Conservation (phyloP, 2,329 filamentous ascomycete species). For the Thelonectria discophora region DNA sequence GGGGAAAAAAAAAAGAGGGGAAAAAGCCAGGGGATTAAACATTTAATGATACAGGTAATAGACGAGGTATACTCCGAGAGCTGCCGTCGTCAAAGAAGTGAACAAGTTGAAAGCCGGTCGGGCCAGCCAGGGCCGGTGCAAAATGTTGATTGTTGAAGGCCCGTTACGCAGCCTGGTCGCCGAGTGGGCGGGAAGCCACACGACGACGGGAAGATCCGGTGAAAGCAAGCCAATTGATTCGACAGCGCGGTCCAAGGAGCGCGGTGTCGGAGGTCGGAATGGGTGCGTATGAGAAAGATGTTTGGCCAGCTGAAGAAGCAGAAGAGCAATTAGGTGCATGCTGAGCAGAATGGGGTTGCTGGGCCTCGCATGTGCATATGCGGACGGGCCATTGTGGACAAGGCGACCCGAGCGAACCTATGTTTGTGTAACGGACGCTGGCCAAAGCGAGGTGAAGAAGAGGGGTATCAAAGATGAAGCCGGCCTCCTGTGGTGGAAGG, state of each 20-base stretch:
- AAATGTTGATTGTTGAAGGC: constrained; percentile 25
- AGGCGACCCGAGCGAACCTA: constrained; percentile 33
- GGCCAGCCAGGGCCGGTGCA: constrained; percentile 39
- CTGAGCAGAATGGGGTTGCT: constrained; percentile 33
- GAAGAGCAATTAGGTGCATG: constrained; percentile 35
- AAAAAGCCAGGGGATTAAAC: constrained; percentile 35
- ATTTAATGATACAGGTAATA: constrained; percentile 33
- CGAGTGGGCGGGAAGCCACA: constrained; percentile 13
- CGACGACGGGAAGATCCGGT: constrained; percentile 31
- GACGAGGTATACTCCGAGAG: constrained; percentile 14
- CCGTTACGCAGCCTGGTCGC: constrained; percentile 20
- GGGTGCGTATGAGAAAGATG: constrained; percentile 19
- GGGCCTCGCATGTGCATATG: constrained; percentile 37
- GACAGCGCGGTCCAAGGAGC: constrained; percentile 22
- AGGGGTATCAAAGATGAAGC: constrained; percentile 18
- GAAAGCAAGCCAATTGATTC: constrained; percentile 35
- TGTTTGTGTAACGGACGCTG: constrained; percentile 34
- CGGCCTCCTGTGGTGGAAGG: constrained; percentile 16
- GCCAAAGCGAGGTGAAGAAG: constrained; percentile 8
- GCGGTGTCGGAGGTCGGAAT: constrained; percentile 10
- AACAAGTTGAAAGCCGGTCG: constrained; percentile 39
- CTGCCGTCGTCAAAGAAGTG: constrained; percentile 33
- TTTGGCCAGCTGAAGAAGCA: constrained; percentile 31
- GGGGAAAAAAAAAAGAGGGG: constrained; percentile 16
- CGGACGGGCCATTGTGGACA: constrained; percentile 33